A percentile compares a stretch with the other conserved stretches of the same genome.
These are phyloP conservation scores for Zygosaccharomyces sapae DNA, from an alignment of 1,139 yeast species.

Conservation along the genomic window DNA sequence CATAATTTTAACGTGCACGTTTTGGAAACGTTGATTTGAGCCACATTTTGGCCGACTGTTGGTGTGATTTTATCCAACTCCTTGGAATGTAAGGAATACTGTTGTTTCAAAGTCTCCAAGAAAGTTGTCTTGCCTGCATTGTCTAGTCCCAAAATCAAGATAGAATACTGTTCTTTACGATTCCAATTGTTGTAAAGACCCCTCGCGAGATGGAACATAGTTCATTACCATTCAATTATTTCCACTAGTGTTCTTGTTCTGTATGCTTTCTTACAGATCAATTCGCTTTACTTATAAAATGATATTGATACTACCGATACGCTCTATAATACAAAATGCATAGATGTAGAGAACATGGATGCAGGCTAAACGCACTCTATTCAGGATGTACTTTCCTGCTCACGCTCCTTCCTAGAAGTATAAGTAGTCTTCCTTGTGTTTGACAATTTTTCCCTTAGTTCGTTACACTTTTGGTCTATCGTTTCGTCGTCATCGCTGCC, in stretches of 20 bases:
- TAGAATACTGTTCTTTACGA: constrained; percentile 61
- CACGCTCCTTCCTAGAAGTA: neutral
- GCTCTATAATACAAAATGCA: neutral
- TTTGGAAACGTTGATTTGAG: constrained; percentile 44
- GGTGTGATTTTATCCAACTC: constrained; percentile 50
- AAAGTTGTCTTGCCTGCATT: constrained; percentile 94
- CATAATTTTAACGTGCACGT: constrained; percentile 68
- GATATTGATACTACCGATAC: neutral
- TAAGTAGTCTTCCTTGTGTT: neutral
- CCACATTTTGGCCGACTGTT: constrained; percentile 75
- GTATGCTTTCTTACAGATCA: neutral
- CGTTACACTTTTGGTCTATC: constrained; percentile 18
- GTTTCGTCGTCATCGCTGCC: constrained; percentile 14
- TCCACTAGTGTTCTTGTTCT: neutral
- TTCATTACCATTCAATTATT: constrained; percentile 1
- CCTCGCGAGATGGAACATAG: constrained; percentile 63
- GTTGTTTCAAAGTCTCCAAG: constrained; percentile 56
- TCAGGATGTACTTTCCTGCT: no score
- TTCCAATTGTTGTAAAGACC: constrained; percentile 57
- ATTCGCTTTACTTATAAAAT: constrained; percentile 2
- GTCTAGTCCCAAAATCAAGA: constrained; percentile 83
- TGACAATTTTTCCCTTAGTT: constrained; percentile 14
- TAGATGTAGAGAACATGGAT: no score
- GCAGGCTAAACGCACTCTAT: no score
- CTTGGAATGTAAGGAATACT: constrained; percentile 41